Evolutionary conservation across 2,329 filamentous ascomycete genomes (phyloP).

Genomic region (Ascosphaera apis): DNA sequence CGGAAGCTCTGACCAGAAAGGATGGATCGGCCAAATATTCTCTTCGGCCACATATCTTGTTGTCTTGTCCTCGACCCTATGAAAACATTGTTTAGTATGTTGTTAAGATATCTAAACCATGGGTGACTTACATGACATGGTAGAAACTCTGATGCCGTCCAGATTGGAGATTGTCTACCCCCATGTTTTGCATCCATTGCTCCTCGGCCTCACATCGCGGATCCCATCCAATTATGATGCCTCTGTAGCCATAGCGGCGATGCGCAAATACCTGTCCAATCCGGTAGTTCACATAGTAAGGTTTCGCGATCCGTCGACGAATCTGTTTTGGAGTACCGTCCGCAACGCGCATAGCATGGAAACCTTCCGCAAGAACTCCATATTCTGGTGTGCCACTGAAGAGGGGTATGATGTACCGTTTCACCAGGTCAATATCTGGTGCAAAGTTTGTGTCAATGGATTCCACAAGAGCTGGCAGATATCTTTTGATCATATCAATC

Average conservation of each 20-base stretch:
- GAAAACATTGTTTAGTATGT: conserved; percentile 8
- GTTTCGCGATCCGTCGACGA: conserved; percentile 14
- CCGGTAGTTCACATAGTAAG: conserved; percentile 34
- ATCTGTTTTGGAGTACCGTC: conserved; percentile 32
- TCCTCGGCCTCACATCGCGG: conserved; percentile 33
- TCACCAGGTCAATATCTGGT: conserved; percentile 49
- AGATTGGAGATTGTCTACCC: conserved; percentile 34
- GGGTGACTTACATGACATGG: conserved; percentile 51
- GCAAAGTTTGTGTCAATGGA: conserved; percentile 42
- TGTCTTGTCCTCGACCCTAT: conserved; percentile 41
- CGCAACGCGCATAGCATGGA: conserved; percentile 31
- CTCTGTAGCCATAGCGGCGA: conserved; percentile 53
- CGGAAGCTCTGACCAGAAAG: conserved; percentile 28
- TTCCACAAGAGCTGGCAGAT: conserved; percentile 40
- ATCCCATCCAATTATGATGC: conserved; percentile 77
- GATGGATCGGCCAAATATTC: conserved; percentile 44
- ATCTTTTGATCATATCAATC: conserved; percentile 32
- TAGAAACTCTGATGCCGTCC: conserved; percentile 55
- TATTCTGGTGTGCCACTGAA: conserved; percentile 30
- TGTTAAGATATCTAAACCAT: conserved; percentile 4
- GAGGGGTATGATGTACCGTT: conserved; percentile 43
- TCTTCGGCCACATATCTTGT: conserved; percentile 59
- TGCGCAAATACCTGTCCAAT: conserved; percentile 75
- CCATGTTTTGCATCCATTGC: conserved; percentile 40
- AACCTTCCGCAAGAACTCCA: conserved; percentile 27